These are phyloP conservation scores for Colletotrichum tanaceti DNA, from an alignment of 2,329 filamentous ascomycete species.

Conservation along the genomic window DNA sequence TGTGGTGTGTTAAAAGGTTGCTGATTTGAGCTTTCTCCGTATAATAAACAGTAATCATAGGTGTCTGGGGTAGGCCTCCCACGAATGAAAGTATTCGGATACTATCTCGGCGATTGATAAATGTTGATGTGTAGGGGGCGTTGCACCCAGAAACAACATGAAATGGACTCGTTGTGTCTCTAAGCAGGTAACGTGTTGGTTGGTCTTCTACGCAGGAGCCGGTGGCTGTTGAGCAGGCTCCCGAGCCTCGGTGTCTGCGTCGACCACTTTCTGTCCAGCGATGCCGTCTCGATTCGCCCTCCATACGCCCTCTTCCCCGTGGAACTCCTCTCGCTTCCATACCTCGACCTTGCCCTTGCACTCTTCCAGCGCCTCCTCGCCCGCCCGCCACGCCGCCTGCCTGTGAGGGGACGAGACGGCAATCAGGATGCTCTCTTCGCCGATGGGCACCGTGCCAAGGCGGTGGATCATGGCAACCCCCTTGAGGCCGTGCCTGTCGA, in stretches of 20 bases:
- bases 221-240: not conserved
- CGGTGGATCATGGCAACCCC: constrained; percentile 86
- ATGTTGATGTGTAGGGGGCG: no score
- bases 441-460: constrained; percentile 85
- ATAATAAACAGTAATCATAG: no score
- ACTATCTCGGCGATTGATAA: no score
- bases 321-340: constrained; percentile 94
- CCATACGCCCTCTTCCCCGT: constrained; percentile 82
- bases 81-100: no score
- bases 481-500: constrained; percentile 71
- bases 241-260: not conserved
- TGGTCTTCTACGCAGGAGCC: not conserved
- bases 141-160: no score
- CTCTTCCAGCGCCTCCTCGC: constrained; percentile 87
- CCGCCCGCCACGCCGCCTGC: constrained; percentile 85
- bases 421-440: constrained; percentile 93
- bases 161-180: no score
- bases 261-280: constrained; percentile 58
- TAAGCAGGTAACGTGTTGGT: no score
- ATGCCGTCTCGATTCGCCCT: constrained; percentile 85
- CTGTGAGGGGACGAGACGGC: constrained; percentile 87
- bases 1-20: no score
- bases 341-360: constrained; percentile 92
- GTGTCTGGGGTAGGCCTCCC: no score
- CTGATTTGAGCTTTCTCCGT: no score